Conservation (phyloP, 2,329 filamentous ascomycete species). For the Trichoderma breve region DNA sequence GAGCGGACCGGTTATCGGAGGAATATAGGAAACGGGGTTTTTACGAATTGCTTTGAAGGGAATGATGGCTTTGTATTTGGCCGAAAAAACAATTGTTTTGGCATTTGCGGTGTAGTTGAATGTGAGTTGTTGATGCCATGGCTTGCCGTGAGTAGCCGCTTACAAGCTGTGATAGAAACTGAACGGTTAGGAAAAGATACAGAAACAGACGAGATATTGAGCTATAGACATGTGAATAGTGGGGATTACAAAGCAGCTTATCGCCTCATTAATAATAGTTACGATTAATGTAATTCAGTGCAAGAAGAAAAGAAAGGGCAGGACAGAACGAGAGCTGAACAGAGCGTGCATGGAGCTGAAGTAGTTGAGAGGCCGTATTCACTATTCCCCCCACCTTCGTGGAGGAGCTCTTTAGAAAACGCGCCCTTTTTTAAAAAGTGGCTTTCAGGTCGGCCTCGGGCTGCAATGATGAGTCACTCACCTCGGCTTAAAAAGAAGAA, state of each 20-base stretch:
- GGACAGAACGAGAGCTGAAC: not conserved
- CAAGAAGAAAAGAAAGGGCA: not conserved
- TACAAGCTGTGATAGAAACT: not conserved
- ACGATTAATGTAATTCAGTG: not conserved
- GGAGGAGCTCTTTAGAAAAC: not conserved
- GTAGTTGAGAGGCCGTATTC: not conserved
- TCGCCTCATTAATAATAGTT: not conserved
- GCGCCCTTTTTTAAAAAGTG: not conserved
- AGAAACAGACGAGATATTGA: not conserved
- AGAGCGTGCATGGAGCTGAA: not conserved
- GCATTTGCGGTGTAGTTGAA: not conserved
- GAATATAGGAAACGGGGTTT: not conserved
- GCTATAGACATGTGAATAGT: not conserved
- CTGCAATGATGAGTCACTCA: not conserved
- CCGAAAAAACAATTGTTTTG: not conserved
- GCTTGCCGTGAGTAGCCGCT: constrained; percentile 7
- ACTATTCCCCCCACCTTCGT: not conserved
- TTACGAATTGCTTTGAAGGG: not conserved
- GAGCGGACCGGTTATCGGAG: constrained; percentile 4
- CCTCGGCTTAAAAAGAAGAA: not conserved
- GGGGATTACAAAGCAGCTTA: not conserved
- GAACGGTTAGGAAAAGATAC: not conserved
- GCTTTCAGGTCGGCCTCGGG: not conserved
- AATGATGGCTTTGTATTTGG: not conserved
- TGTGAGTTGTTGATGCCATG: not conserved